Base-by-base conservation (phyloP, 2,329 filamentous ascomycete species). In the Teratosphaeriaceae sp. region DNA sequence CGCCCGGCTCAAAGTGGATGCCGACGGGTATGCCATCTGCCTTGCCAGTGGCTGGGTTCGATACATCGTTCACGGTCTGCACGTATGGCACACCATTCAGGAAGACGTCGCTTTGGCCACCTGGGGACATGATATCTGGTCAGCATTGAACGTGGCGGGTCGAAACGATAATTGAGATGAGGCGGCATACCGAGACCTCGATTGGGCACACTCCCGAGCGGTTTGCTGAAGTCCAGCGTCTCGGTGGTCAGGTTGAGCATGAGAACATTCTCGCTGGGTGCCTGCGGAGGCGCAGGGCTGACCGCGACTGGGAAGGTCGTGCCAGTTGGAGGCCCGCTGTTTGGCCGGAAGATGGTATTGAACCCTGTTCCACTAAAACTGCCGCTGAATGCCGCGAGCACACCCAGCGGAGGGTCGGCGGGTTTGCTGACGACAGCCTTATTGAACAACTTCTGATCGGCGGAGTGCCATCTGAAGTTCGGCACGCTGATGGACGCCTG, bases 1-100 rank as follows among this genome's bases (percentile, higher is more conserved):
- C 44, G 2, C 67, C 67, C 8, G 64, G 56, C 47, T 70, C 67
- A 20, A 65, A 65, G 50, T 70, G 68, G 15, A 70, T 69, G 31
- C 54, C 58, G 3, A 46, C 50, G 5, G 46, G 41, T 21, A 42
- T 47, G 13, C 36, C 38, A 45, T 58, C 53, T 11, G 42, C 51
- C 24, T 54, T 48, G 1, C 57, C 56, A 0, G 49, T 49, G 3
- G 38, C 41, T 2, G 48, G 27, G 27, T 65, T 59, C 11, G 58
- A 62, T 2, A 63, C 54, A 24, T 68, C 63, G 13, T 55, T 44
- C 16, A 68, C 55, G 22, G 52, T 54, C 47, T 69, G 66, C 0
- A 61, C 44, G 42, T 69, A 68, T 0, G 63, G 56, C 0, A 67
- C 43, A 5, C 64, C 64, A 35, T 60, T 61, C 21, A 69, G 53